Conservation (phyloP, 2,329 filamentous ascomycete species). For the Aspergillus viridinutans region DNA sequence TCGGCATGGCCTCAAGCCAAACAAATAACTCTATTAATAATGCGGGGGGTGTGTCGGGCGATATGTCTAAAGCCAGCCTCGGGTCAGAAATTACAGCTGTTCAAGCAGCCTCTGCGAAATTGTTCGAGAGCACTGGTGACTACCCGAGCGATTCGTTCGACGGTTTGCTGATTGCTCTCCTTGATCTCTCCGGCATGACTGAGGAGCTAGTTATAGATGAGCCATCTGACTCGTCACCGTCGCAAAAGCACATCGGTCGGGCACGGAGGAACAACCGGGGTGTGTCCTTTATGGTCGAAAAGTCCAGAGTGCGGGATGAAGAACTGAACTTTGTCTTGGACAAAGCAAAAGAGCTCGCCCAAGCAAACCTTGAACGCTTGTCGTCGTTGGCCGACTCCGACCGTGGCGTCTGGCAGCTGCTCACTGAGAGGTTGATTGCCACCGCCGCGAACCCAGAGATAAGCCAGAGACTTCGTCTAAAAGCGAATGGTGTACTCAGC, state of each 20-base stretch:
- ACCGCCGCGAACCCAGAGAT: conserved; percentile 40
- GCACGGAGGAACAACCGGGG: conserved; percentile 37
- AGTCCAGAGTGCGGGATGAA: conserved; percentile 40
- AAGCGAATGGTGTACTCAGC: conserved; percentile 61
- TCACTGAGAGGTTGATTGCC: conserved; percentile 54
- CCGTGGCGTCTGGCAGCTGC: conserved; percentile 69
- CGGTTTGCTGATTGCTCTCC: conserved; percentile 71
- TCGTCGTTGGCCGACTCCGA: conserved; percentile 59
- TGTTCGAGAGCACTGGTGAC: conserved; percentile 88
- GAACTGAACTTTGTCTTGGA: conserved; percentile 57
- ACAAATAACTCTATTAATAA: conserved; percentile 22
- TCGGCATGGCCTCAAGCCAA: conserved; percentile 47
- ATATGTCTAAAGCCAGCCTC: conserved; percentile 60
- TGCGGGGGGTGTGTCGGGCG: conserved; percentile 33
- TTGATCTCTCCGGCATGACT: conserved; percentile 57
- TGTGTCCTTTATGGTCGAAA: conserved; percentile 39
- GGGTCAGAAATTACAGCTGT: conserved; percentile 80
- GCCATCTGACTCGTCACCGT: conserved; percentile 24
- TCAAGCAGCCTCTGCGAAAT: conserved; percentile 75
- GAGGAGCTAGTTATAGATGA: conserved; percentile 46
- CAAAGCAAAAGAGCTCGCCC: conserved; percentile 68
- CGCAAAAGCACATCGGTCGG: conserved; percentile 22
- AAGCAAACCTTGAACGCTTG: conserved; percentile 71
- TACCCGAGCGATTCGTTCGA: conserved; percentile 81
- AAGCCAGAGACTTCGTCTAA: conserved; percentile 37